Percentiles rank a stretch among this genome's conserved stretches.
These are phyloP conservation scores for Nitzschia palea DNA, from an alignment of 108 stramenopile species.

Conservation along the genomic window DNA sequence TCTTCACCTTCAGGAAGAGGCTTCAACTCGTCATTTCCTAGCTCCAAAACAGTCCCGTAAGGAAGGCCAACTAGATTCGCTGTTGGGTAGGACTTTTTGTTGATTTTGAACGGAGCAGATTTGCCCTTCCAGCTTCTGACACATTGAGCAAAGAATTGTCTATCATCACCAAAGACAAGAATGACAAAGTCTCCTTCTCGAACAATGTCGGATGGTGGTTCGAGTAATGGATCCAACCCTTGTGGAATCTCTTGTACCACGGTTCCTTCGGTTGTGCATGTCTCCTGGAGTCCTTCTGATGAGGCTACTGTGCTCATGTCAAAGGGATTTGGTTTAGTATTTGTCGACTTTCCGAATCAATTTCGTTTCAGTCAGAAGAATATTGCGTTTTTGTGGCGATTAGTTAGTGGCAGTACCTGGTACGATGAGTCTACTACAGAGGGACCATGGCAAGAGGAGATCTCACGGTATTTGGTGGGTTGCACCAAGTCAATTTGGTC, in stretches of 20 bases:
- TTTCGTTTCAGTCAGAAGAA: too few species aligned
- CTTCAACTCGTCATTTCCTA: slow-evolving; percentile 38
- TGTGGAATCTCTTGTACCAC: background rate
- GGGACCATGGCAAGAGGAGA: too few species aligned
- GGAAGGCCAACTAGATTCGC: slow-evolving; percentile 63
- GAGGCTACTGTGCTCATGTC: too few species aligned
- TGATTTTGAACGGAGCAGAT: slow-evolving; percentile 66
- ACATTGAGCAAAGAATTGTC: slow-evolving; percentile 74
- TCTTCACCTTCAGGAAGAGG: slow-evolving; percentile 68
- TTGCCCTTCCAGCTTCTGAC: slow-evolving; percentile 45
- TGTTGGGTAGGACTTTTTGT: slow-evolving; percentile 72
- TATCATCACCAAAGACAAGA: slow-evolving; percentile 69
- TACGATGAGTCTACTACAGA: too few species aligned
- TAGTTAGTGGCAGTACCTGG: too few species aligned
- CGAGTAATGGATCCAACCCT: slow-evolving; percentile 19
- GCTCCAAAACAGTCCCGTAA: slow-evolving; percentile 83
- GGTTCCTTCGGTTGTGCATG: background rate
- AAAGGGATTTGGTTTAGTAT: too few species aligned
- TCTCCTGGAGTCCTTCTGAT: too few species aligned
- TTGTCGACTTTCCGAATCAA: too few species aligned
- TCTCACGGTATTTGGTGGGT: too few species aligned
- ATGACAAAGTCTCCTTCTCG: slow-evolving; percentile 69
- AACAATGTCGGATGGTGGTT: slow-evolving; percentile 29
- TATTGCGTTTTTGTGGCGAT: too few species aligned
- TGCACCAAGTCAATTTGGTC: too few species aligned